These are phyloP conservation scores for Echinochloa phyllopogon DNA, from an alignment of 176 grass and related monocot species.

Conservation along the genomic window DNA sequence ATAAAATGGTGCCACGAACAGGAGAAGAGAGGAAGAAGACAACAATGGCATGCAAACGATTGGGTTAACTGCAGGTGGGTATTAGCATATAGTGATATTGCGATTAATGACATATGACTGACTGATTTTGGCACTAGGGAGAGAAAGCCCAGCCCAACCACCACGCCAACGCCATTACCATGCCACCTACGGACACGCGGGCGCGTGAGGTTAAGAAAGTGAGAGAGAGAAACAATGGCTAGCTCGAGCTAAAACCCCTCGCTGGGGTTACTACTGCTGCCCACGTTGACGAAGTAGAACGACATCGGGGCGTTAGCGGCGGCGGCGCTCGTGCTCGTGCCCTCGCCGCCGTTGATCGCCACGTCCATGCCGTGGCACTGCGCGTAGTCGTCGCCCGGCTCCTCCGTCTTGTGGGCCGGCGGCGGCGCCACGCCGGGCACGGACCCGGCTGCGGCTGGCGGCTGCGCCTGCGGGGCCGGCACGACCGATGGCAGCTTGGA, in stretches of 20 bases:
- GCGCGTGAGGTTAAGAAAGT: background rate
- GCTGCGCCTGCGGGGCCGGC: constrained; percentile 3
- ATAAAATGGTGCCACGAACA: background rate
- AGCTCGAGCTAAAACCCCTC: constrained; percentile 62
- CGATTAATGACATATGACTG: constrained; percentile 24
- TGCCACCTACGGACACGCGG: background rate
- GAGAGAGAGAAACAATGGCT: background rate
- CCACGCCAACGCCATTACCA: background rate
- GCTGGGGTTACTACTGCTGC: constrained; percentile 56
- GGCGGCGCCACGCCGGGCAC: constrained; percentile 10
- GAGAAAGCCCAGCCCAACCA: background rate
- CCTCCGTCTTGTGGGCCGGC: constrained; percentile 30
- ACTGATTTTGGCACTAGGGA: constrained; percentile 19
- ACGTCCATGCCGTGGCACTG: constrained; percentile 53
- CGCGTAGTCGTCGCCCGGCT: constrained; percentile 48
- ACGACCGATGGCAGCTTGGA: constrained; percentile 93
- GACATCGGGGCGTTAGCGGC: constrained; percentile 41
- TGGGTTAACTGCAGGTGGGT: constrained; percentile 20
- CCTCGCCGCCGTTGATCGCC: constrained; percentile 50
- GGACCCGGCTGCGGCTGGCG: background rate
- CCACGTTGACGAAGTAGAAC: constrained; percentile 66
- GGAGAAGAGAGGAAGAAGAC: background rate
- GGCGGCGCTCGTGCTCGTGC: constrained; percentile 33
- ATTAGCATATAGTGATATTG: background rate
- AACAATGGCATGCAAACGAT: constrained; percentile 15